Percentiles rank a stretch among this genome's conserved stretches.
Evolutionary conservation across 179 eudicot species (phyloP).

Genomic region (Amaranthus tricolor): DNA sequence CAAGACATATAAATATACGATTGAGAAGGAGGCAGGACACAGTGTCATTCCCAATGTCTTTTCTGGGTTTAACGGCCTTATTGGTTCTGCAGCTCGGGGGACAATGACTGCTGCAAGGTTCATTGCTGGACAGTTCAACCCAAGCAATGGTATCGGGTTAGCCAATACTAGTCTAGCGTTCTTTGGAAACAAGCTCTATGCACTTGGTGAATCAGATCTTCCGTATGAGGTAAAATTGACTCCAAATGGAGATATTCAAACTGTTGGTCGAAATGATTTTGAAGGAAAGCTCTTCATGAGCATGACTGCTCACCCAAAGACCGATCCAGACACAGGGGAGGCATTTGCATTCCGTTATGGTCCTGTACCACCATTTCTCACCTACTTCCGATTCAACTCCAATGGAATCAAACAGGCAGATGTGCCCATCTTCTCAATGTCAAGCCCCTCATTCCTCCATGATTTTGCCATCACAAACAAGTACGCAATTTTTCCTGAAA

Average conservation of each 20-base stretch:
- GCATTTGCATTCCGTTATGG: slow-evolving; percentile 59
- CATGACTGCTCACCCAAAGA: slow-evolving; percentile 83
- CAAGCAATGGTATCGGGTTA: slow-evolving; percentile 51
- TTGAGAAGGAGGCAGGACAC: slow-evolving; percentile 42
- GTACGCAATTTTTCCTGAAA: slow-evolving; percentile 55
- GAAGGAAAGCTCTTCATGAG: slow-evolving; percentile 35
- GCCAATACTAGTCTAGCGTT: slow-evolving; percentile 66
- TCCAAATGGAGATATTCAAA: slow-evolving; percentile 48
- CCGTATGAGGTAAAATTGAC: slow-evolving; percentile 53
- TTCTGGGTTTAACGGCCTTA: slow-evolving; percentile 57
- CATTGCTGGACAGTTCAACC: slow-evolving; percentile 48
- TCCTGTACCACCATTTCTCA: slow-evolving; percentile 51
- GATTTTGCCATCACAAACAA: slow-evolving; percentile 67
- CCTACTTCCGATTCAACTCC: slow-evolving; percentile 49
- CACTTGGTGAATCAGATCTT: slow-evolving; percentile 68
- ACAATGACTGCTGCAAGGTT: slow-evolving; percentile 37
- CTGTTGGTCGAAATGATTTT: slow-evolving; percentile 51
- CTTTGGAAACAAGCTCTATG: slow-evolving; percentile 46
- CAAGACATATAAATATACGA: slow-evolving; percentile 51
- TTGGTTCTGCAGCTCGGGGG: slow-evolving; percentile 49
- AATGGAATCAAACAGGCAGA: slow-evolving; percentile 47
- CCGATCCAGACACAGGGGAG: slow-evolving; percentile 56
- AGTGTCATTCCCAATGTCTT: slow-evolving; percentile 52
- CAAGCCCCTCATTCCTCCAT: slow-evolving; percentile 49
- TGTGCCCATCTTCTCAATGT: slow-evolving; percentile 59